These are phyloP conservation scores for Theileria annulata DNA, from an alignment of 169 alveolate genomes.

Conservation along the genomic window DNA sequence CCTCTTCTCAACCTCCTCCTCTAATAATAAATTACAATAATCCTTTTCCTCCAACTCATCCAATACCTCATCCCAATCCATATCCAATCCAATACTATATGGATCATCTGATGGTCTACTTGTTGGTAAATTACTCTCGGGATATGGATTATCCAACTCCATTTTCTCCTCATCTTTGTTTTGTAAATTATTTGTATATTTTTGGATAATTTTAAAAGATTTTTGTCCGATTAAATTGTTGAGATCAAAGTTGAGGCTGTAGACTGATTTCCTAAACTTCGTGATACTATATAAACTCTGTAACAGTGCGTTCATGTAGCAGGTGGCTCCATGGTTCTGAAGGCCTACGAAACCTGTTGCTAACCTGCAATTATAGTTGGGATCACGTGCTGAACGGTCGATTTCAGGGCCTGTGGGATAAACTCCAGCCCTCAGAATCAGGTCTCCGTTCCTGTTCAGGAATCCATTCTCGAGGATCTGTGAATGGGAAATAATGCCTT, in stretches of 20 bases:
- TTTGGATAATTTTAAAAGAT: conserved; percentile 50
- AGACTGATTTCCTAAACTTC: conserved; percentile 92
- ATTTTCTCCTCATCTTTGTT: conserved; percentile 9
- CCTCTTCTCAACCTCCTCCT: conserved; percentile 80
- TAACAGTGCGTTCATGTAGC: conserved; percentile 98
- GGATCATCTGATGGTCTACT: not conserved
- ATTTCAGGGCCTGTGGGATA: conserved; percentile 77
- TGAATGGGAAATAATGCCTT: conserved; percentile 66
- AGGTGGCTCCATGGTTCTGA: conserved; percentile 95
- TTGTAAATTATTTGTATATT: conserved; percentile 25
- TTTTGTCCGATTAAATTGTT: conserved; percentile 64
- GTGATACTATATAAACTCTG: conserved; percentile 96
- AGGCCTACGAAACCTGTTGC: conserved; percentile 93
- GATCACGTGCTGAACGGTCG: conserved; percentile 70
- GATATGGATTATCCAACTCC: conserved; percentile 24
- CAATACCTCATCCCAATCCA: conserved; percentile 20
- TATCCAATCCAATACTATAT: not conserved
- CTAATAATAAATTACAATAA: conserved; percentile 71
- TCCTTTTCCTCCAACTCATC: conserved; percentile 71
- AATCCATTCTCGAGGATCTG: conserved; percentile 75
- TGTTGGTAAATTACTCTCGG: not conserved
- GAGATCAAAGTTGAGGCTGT: conserved; percentile 73
- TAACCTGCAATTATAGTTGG: conserved; percentile 73
- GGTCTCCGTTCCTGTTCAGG: conserved; percentile 69
- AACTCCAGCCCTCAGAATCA: conserved; percentile 78